These are phyloP conservation scores for Cyberlindnera euphorbiae DNA, from an alignment of 805 yeast species.

Conservation along the genomic window DNA sequence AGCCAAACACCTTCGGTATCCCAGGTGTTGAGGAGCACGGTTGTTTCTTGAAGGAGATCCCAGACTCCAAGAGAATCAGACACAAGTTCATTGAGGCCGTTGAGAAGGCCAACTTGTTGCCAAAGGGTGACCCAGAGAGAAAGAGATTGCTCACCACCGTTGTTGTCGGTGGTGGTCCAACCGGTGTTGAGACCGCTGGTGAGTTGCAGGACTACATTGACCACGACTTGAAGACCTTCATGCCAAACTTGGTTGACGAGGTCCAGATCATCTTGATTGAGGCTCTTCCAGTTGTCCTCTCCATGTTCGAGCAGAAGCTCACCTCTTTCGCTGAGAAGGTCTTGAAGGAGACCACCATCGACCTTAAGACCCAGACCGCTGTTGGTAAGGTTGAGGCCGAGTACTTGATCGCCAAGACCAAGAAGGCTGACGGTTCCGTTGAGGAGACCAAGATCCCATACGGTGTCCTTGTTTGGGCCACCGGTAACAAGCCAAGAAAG, in stretches of 20 bases:
- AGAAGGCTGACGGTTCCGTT: slow-evolving; percentile 65
- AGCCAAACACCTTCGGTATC: slow-evolving; percentile 88
- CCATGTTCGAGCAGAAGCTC: slow-evolving; percentile 41
- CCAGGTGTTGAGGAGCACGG: slow-evolving; percentile 88
- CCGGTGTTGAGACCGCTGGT: slow-evolving; percentile 97
- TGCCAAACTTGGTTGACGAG: slow-evolving; percentile 83
- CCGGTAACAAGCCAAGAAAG: slow-evolving; percentile 87
- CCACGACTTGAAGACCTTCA: slow-evolving; percentile 82
- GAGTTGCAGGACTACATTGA: slow-evolving; percentile 92
- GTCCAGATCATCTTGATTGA: slow-evolving; percentile 83
- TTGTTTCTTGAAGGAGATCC: slow-evolving; percentile 81
- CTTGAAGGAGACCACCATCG: slow-evolving; percentile 50
- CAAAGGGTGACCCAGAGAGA: slow-evolving; percentile 74
- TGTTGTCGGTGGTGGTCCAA: slow-evolving; percentile 97
- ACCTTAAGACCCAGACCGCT: slow-evolving; percentile 79
- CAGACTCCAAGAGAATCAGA: slow-evolving; percentile 80
- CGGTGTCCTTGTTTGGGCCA: slow-evolving; percentile 95
- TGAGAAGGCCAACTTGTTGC: slow-evolving; percentile 83
- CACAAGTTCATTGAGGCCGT: slow-evolving; percentile 77
- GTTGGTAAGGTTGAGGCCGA: slow-evolving; percentile 79
- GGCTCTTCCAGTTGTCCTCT: slow-evolving; percentile 83
- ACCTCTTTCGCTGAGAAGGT: slow-evolving; percentile 41
- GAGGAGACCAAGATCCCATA: slow-evolving; percentile 63
- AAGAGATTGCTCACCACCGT: slow-evolving; percentile 80
- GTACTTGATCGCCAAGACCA: slow-evolving; percentile 67